Conservation (phyloP, 129 eudicot species). For the Tagetes patula region DNA sequence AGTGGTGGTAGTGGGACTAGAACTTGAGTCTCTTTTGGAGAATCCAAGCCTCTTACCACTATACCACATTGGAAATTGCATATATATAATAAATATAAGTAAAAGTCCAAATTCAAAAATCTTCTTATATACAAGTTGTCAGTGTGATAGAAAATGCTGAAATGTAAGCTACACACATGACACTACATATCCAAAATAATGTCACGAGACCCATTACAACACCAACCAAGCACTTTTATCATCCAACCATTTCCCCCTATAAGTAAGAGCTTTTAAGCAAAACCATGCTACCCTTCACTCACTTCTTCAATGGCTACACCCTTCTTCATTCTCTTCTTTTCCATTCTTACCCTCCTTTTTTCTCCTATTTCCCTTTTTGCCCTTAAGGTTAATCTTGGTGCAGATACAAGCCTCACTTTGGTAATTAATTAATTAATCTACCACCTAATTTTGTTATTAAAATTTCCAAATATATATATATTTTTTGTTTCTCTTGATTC, state of each 20-base stretch:
- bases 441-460: background rate
- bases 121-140: background rate
- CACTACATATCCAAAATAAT: conserved; percentile 38
- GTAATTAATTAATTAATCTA: conserved; percentile 23
- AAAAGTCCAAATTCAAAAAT: no score
- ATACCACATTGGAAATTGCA: no score
- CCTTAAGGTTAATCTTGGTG: conserved; percentile 57
- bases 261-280: conserved; percentile 47
- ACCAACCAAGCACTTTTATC: conserved; percentile 8
- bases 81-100: no score
- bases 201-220: conserved; percentile 50
- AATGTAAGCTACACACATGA: conserved; percentile 32
- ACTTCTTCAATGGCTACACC: conserved; percentile 43
- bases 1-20: no score
- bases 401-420: conserved; percentile 36
- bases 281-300: conserved; percentile 37
- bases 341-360: conserved; percentile 34
- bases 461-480: background rate
- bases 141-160: conserved; percentile 32
- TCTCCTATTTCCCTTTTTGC: conserved; percentile 39
- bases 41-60: no score
- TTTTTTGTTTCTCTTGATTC: background rate
- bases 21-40: no score
- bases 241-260: conserved; percentile 43
- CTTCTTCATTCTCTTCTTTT: conserved; percentile 27